phyloP scores from a whole-genome alignment of 2,329 filamentous ascomycete species.

The Piedraia hortae region DNA sequence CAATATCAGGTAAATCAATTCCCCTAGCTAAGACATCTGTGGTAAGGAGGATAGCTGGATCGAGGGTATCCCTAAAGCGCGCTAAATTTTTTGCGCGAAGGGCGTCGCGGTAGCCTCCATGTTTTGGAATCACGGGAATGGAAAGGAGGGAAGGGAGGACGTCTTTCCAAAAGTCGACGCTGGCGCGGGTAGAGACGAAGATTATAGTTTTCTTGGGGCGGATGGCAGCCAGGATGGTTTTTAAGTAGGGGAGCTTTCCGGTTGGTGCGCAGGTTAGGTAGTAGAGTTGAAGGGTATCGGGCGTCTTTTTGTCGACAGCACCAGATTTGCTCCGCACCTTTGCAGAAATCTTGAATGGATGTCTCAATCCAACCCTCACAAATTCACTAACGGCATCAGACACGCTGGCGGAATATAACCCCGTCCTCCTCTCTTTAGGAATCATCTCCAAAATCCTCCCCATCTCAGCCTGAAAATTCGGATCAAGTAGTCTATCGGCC shows the following conservation, averaged over 20 bases:
- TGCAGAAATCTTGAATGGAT: conserved; percentile 83
- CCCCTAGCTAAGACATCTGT: conserved; percentile 81
- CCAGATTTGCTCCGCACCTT: conserved; percentile 56
- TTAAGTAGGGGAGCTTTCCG: conserved; percentile 52
- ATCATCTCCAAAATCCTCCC: conserved; percentile 60
- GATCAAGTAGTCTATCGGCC: conserved; percentile 70
- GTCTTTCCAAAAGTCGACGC: conserved; percentile 79
- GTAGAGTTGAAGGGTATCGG: conserved; percentile 75
- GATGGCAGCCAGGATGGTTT: conserved; percentile 34
- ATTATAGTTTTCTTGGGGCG: conserved; percentile 60
- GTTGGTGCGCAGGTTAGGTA: conserved; percentile 51
- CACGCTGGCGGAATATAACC: conserved; percentile 85
- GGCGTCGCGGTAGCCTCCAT: conserved; percentile 74
- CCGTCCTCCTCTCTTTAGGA: conserved; percentile 80
- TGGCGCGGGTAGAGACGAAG: conserved; percentile 79
- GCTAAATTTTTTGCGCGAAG: conserved; percentile 71
- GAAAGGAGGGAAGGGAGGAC: conserved; percentile 44
- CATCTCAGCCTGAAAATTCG: conserved; percentile 79
- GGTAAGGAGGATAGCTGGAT: conserved; percentile 59
- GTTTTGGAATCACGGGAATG: conserved; percentile 50
- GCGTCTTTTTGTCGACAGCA: conserved; percentile 60
- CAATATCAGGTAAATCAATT: conserved; percentile 73
- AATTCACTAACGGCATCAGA: conserved; percentile 84
- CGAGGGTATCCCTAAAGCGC: conserved; percentile 46
- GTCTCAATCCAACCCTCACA: conserved; percentile 69